Evolutionary conservation across 768 basidiomycete genomes (phyloP).

Genomic region (Tubosaeta sp.): DNA sequence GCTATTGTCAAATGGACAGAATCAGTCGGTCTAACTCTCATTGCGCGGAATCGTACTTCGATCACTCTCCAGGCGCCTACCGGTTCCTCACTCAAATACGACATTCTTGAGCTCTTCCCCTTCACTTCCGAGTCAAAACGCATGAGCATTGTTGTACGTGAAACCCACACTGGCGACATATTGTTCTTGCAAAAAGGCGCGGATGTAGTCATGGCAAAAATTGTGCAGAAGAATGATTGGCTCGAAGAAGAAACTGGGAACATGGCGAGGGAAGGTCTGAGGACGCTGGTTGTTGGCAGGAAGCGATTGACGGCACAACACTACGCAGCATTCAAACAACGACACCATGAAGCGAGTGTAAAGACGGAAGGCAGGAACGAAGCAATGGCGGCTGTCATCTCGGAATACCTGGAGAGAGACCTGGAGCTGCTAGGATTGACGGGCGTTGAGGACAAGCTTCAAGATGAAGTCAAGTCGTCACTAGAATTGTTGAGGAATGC

Average conservation of each 20-base stretch:
- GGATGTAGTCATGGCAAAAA: slow-evolving; percentile 94
- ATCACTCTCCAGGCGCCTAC: slow-evolving; percentile 78
- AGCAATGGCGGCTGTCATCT: slow-evolving; percentile 71
- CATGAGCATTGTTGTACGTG: slow-evolving; percentile 96
- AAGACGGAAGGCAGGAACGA: slow-evolving; percentile 76
- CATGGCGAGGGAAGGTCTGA: slow-evolving; percentile 94
- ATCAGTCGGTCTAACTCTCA: slow-evolving; percentile 86
- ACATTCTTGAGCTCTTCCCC: slow-evolving; percentile 92
- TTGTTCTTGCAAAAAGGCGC: slow-evolving; percentile 95
- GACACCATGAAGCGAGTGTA: slow-evolving; percentile 76
- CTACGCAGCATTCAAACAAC: slow-evolving; percentile 69
- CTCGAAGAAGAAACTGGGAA: slow-evolving; percentile 97
- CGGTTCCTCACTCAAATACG: slow-evolving; percentile 63
- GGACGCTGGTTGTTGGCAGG: slow-evolving; percentile 89
- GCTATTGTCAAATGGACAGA: slow-evolving; percentile 98
- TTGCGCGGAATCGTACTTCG: slow-evolving; percentile 84
- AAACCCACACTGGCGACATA: slow-evolving; percentile 69
- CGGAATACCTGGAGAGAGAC: slow-evolving; percentile 78
- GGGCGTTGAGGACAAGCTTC: slow-evolving; percentile 98
- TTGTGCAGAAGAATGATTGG: slow-evolving; percentile 98
- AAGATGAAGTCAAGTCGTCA: slow-evolving; percentile 94
- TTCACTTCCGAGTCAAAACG: slow-evolving; percentile 99
- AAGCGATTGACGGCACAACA: slow-evolving; percentile 67
- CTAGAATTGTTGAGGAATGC: slow-evolving; percentile 92
- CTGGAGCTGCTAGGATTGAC: slow-evolving; percentile 91